Base-by-base conservation (phyloP, 2,329 filamentous ascomycete species). In the Aspergillus ochraceus region DNA sequence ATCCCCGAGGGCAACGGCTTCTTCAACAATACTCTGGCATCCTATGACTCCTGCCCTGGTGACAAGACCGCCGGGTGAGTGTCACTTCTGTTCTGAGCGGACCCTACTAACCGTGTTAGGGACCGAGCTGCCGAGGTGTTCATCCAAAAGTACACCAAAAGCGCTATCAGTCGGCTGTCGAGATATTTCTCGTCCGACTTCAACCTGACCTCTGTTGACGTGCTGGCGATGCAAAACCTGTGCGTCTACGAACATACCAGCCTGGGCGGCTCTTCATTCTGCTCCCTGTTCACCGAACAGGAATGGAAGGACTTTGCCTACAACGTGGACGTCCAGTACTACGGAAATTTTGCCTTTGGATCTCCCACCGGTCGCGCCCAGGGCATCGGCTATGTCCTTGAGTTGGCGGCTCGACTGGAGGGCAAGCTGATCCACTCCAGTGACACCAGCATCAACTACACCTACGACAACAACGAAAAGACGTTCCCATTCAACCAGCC, bases 251-350 rank as follows among this genome's bases (percentile, higher is more conserved):
- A 86, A 68, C 74, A 73, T 51, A 79, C 74, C 42, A 83, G 79
- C 62, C 76, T 85, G 17, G 81, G 81, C 20, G 71, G 70, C 58
- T 84, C 80, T 4, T 76, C 80, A 32, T 85, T 85, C 70, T 85
- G 83, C 71, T 64, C 68, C 20, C 76, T 85, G 26, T 85, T 86
- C 71, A 85, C 83, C 0, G 74, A 77, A 49, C 77, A 82, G 52
- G 83, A 86, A 67, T 86, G 83, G 83, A 70, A 75, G 20, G 81
- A 80, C 19, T 86, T 83, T 65, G 83, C 83, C 58, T 80, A 81
- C 61, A 80, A 79, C 3, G 70, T 84, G 10, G 84, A 86, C 62
- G 77, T 84, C 39, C 79, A 81, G 55, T 86, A 75, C 66, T 79
- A 76, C 60, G 76, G 74, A 36, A 78, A 81, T 64, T 81, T 79